Percentiles rank a stretch among this genome's conserved stretches.
Evolutionary conservation across 2,329 filamentous ascomycete species (phyloP).

Genomic region (Colletotrichum plurivorum): DNA sequence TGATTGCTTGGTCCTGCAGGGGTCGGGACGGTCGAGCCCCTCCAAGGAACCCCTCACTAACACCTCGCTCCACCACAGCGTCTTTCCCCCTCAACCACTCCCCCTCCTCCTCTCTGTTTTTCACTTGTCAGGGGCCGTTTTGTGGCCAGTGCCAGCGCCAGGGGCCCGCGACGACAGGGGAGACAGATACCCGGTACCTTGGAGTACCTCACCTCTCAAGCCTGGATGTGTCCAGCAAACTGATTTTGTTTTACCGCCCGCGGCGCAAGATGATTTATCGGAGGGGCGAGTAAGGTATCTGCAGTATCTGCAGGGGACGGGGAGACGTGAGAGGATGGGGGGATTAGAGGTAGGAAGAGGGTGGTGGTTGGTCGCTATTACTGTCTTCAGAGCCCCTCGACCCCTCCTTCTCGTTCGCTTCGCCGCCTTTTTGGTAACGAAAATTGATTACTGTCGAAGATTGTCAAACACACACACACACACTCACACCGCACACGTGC

Average conservation of each 20-base stretch:
- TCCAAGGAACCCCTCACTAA: neutral
- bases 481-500: no score
- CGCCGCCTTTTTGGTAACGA: conserved; percentile 12
- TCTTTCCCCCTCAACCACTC: neutral
- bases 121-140: neutral
- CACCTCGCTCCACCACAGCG: neutral
- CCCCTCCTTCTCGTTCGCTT: conserved; percentile 25
- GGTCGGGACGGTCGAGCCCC: conserved; percentile 3
- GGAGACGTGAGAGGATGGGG: conserved; percentile 8
- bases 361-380: no score
- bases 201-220: no score
- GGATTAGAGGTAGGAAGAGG: no score
- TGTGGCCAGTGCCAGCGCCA: conserved; percentile 5
- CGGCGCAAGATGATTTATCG: conserved; percentile 1
- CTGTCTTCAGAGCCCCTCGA: neutral
- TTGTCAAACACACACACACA: neutral
- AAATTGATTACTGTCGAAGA: neutral
- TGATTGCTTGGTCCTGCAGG: neutral
- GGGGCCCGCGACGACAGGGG: neutral
- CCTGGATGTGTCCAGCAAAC: no score
- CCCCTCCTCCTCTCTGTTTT: neutral
- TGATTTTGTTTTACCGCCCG: neutral
- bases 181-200: neutral
- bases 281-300: neutral
- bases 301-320: neutral